phyloP scores from a whole-genome alignment of 179 eudicot species.

The Silene noctiflora region DNA sequence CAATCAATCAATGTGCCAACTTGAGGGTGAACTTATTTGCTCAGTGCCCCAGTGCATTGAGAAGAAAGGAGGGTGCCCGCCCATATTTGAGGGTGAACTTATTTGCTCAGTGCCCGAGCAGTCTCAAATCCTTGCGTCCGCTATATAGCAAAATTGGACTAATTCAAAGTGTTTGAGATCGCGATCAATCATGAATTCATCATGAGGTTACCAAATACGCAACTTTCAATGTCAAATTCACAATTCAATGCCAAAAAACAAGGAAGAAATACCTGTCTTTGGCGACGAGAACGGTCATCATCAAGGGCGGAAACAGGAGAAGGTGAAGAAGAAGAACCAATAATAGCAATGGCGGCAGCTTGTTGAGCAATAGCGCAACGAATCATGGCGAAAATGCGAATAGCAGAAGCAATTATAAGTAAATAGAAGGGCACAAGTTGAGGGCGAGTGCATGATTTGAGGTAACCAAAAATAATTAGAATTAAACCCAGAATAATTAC shows the following conservation, averaged over 20 bases:
- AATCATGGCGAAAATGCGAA: slow-evolving; percentile 42
- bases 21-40: too few relatives aligned
- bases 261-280: slow-evolving; percentile 33
- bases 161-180: neutral
- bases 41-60: too few relatives aligned
- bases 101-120: too few relatives aligned
- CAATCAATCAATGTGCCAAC: neutral
- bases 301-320: slow-evolving; percentile 16
- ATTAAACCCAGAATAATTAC: slow-evolving; percentile 29
- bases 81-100: too few relatives aligned
- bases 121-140: too few relatives aligned
- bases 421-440: slow-evolving; percentile 30
- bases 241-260: neutral
- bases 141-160: neutral
- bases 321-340: slow-evolving; percentile 17
- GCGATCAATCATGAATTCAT: neutral
- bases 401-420: slow-evolving; percentile 28
- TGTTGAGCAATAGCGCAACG: slow-evolving; percentile 48
- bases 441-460: slow-evolving; percentile 17
- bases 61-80: too few relatives aligned
- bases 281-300: slow-evolving; percentile 31
- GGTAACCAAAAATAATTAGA: slow-evolving; percentile 18
- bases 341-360: slow-evolving; percentile 45
- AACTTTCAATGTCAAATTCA: neutral
- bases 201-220: too few relatives aligned